Base-by-base conservation (phyloP, 2,329 filamentous ascomycete species). In the Eutypa lata region DNA sequence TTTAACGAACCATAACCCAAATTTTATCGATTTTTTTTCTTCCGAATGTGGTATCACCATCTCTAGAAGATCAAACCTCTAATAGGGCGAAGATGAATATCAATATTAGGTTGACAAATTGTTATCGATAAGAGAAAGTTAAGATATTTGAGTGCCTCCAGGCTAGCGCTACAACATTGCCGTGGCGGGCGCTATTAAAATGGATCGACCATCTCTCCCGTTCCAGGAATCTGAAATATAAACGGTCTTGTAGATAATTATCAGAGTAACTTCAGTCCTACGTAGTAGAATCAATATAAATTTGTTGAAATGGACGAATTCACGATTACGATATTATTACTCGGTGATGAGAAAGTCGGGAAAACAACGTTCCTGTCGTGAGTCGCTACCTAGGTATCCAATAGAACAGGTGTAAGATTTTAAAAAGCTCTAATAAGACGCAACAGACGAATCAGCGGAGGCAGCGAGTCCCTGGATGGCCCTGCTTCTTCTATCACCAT, bases 281-380 rank as follows among this genome's bases (percentile, higher is more conserved):
- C n/a, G 8, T 19, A 33, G 21, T n/a, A 33, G 18, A 47, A 38
- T 26, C 19, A 19, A 35, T 2, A 11, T 28, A 42, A 53, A 55
- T 56, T 53, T 63, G 58, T 45, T 51, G 57, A 59, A 49, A 80
- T 81, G 76, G 78, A 82, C 49, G 60, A 71, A 37, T 67, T 77
- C 51, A 71, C 71, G 47, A 71, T 83, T 61, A 80, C 72, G n/a
- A 70, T 86, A 14, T 65, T 86, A 26, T 66, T 85, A 19, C 70
- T 86, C n/a, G 82, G 83, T 31, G 82, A 86, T 66, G 75, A 78
- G 54, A 73, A 74, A 61, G 81, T 81, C 57, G 82, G 82, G 51
- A 86, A 86, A 67, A 82, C 81, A 21, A 82, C 78, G 1, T 84
- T 86, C 65, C 65, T 86, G 61, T 83, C 82, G 82, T 85, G 63